Conservation (phyloP, 345 rosid genomes). For the Erodium maritimum region DNA sequence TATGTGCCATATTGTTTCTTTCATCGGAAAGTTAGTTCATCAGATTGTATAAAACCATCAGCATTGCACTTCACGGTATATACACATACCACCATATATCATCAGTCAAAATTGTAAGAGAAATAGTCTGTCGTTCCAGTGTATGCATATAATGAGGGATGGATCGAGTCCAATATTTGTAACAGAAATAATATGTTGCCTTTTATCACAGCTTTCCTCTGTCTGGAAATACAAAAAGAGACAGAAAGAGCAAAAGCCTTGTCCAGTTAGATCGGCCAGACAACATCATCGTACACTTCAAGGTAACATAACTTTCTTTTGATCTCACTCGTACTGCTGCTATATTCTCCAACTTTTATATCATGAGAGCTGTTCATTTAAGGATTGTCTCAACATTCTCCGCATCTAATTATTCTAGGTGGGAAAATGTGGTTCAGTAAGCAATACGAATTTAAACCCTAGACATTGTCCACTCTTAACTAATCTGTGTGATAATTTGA, state of each 20-base stretch:
- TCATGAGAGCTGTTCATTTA: not conserved
- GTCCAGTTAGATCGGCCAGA: slow-evolving; percentile 38
- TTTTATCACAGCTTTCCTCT: slow-evolving; percentile 45
- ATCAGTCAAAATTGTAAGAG: too few relatives aligned
- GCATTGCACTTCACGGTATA: too few relatives aligned
- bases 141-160: not conserved
- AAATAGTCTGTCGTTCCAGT: not conserved
- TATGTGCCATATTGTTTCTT: too few relatives aligned
- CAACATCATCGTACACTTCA: slow-evolving; percentile 21
- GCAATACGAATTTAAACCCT: too few relatives aligned
- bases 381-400: not conserved
- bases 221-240: slow-evolving; percentile 74
- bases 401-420: not conserved
- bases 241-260: slow-evolving; percentile 65
- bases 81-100: too few relatives aligned
- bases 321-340: not conserved
- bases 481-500: too few relatives aligned
- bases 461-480: too few relatives aligned
- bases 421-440: too few relatives aligned
- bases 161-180: not conserved
- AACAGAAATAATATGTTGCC: slow-evolving; percentile 3
- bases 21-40: too few relatives aligned
- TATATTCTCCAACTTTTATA: not conserved
- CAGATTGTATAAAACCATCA: too few relatives aligned
- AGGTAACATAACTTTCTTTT: slow-evolving; percentile 25